phyloP scores from a whole-genome alignment of 176 grass and related monocot genomes.

The Oryza meridionalis region DNA sequence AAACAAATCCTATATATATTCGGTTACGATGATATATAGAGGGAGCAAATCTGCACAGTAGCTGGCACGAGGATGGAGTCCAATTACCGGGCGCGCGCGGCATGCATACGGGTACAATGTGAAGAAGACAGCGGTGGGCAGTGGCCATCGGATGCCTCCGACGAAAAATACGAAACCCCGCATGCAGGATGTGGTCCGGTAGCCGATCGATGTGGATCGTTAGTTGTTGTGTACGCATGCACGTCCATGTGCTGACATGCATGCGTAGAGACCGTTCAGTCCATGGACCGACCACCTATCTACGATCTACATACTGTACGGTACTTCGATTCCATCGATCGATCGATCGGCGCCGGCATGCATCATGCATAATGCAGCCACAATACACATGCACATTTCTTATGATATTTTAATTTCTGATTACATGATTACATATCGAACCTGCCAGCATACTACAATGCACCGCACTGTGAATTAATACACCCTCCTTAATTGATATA shows the following conservation, averaged over 20 bases:
- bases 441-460: background rate
- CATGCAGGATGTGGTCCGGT: background rate
- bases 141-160: constrained; percentile 13
- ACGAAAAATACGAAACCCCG: background rate
- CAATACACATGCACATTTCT: background rate
- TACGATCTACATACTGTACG: background rate
- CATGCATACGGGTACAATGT: background rate
- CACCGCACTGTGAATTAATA: too few relatives aligned
- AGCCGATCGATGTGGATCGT: background rate
- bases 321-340: background rate
- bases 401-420: background rate
- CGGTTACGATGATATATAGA: background rate
- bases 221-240: background rate
- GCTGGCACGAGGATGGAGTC: background rate
- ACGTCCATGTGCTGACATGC: background rate
- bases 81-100: background rate
- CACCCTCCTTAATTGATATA: too few relatives aligned
- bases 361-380: background rate
- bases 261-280: background rate
- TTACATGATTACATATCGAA: background rate
- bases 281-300: background rate
- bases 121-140: background rate
- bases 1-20: too few relatives aligned
- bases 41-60: background rate
- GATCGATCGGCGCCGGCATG: too few relatives aligned